phyloP scores from a whole-genome alignment of 805 yeast genomes.

The Candida caryicola region DNA sequence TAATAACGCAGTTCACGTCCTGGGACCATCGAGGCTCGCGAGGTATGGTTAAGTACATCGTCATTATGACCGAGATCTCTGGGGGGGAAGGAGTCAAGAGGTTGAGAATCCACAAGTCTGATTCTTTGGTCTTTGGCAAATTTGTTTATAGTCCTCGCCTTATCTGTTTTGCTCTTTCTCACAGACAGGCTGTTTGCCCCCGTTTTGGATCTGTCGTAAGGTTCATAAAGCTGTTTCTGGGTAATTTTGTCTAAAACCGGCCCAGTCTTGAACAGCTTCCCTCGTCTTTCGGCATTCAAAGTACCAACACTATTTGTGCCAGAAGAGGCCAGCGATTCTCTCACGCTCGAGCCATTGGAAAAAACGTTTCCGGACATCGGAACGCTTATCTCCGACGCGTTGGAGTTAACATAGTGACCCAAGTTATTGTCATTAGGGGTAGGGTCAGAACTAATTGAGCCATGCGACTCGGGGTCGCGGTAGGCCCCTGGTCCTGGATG shows the following conservation, averaged over 20 bases:
- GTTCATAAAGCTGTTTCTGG: too few species aligned
- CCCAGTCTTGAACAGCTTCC: too few species aligned
- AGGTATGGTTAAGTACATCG: too few species aligned
- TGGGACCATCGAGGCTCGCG: too few species aligned
- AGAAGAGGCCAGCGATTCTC: conserved; percentile 7
- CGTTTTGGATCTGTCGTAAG: background rate
- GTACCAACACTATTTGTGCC: conserved; percentile 7
- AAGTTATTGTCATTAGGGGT: background rate
- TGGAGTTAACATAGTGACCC: too few species aligned
- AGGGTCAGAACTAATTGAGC: background rate
- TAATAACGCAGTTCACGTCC: conserved; percentile 20
- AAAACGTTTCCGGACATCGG: conserved; percentile 7
- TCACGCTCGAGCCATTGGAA: conserved; percentile 9
- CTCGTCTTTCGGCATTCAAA: conserved; percentile 1
- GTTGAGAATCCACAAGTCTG: conserved; percentile 20
- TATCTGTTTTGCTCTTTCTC: conserved; percentile 1
- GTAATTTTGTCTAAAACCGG: too few species aligned
- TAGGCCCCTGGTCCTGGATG: background rate
- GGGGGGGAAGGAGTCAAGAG: too few species aligned
- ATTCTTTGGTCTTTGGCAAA: conserved; percentile 20
- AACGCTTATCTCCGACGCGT: conserved; percentile 1
- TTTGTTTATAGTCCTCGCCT: conserved; percentile 8
- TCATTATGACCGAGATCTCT: too few species aligned
- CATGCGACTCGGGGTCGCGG: background rate
- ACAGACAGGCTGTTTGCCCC: background rate